A percentile compares a stretch with the other conserved stretches of the same genome.
These are phyloP conservation scores for Phytomonas francai DNA, from an alignment of 208 protist genomes.

Conservation along the genomic window DNA sequence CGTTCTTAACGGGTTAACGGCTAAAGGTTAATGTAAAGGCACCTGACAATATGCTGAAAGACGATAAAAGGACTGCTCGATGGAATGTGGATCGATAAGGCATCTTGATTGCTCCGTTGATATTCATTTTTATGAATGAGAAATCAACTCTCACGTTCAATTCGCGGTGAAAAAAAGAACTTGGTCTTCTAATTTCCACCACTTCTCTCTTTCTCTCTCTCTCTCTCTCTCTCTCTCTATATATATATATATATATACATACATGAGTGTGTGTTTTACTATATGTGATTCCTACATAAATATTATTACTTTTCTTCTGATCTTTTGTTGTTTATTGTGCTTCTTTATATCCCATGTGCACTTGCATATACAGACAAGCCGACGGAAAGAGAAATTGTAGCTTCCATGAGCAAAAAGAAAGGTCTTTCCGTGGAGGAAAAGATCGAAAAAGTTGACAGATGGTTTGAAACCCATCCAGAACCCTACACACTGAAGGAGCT, in stretches of 20 bases:
- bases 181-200: no score
- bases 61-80: no score
- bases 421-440: constrained; percentile 87
- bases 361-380: constrained; percentile 3
- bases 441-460: constrained; percentile 41
- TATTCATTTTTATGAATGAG: no score
- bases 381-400: constrained; percentile 10
- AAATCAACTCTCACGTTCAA: no score
- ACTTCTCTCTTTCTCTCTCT: constrained; percentile 1
- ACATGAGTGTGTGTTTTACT: constrained; percentile 15
- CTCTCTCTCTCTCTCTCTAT: constrained; percentile 4
- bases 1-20: no score
- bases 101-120: no score
- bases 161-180: no score
- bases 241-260: constrained; percentile 11
- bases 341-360: background rate
- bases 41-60: no score
- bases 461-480: constrained; percentile 42
- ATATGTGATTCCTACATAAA: constrained; percentile 6
- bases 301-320: constrained; percentile 2
- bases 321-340: background rate
- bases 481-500: constrained; percentile 85
- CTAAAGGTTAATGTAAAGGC: no score
- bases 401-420: constrained; percentile 37
- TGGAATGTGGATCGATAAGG: no score